Evolutionary conservation across 169 alveolate genomes (phyloP), one percentile per base, ranked within the genome.

Genomic region (Plasmodium cynomolgi): DNA sequence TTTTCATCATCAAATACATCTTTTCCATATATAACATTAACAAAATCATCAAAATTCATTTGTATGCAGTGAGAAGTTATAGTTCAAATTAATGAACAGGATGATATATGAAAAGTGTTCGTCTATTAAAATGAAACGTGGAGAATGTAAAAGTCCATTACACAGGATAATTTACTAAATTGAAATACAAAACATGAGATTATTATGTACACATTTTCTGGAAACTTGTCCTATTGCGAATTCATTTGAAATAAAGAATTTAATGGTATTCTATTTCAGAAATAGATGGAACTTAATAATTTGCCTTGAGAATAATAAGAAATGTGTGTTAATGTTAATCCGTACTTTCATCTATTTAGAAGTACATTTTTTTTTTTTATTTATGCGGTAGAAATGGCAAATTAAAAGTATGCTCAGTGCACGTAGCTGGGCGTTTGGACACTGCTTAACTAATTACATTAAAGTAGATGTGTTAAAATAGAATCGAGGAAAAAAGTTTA

Each of bases 41-140:
- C 94, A 88, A 88, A 88, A 88, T 88, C 83, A 39, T 88, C 94
- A 88, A 88, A 88, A 88, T 88, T 88, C 94, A 88, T 88, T 80
- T 88, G 94, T 29, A 13, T 79, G 31, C 58, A n/a, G 50, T 81
- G 71, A 54, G 71, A 81, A 81, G 23, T 44, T 50, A 81, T 50
- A 81, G 74, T 81, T 81, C 71, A 79, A 79, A 41, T 79, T 15
- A 79, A 20, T 1, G 71, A 33, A 34, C 26, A 79, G 23, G 84
- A 29, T 20, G 39, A 54, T 56, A 56, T 33, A 82, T 8, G 13
- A 50, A 56, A 50, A 82, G 33, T 29, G 20, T 13, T 56, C n/a
- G 41, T 56, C 23, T 82, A 71, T 54, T 82, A 82, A 29, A 82
- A 56, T 54, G 39, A 56, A 82, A 33, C 71, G 23, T 20, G 4